Base-by-base conservation (phyloP, 1,284 basidiomycete species). In the Cryptococcus sp. region DNA sequence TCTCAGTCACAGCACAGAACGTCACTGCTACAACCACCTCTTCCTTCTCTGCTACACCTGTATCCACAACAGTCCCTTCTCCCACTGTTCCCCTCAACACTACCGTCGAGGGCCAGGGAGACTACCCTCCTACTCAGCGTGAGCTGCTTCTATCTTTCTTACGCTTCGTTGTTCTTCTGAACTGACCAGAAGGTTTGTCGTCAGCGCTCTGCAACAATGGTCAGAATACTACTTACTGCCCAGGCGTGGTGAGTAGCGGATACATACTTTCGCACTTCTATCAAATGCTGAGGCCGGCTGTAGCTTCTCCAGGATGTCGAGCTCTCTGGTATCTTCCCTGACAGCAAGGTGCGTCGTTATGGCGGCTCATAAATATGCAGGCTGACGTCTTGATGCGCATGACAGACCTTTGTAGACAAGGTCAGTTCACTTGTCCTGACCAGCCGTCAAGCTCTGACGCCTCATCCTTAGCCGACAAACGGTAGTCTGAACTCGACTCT, bases 231-330 rank as follows among this genome's bases (percentile, higher is more conserved):
- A 89, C 92, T 37, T 93, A 89, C 78, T 93, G 91, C 74, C 83
- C 90, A 0, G 90, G 89, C 23, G 60, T 81, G 48, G 90, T 91
- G 70, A 63, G 87, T 82, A 29, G 39, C 39, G 2, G 13, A 41
- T 19, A 25, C 45, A 10, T 41, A 49, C 19, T 10, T 25, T 49
- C 20, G 17, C 50, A 29, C n/a, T n/a, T n/a, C n/a, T n/a, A 15
- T 10, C 46, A 45, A 17, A 58, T 59, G 6, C 34, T 48, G 11
- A 29, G 22, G 6, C 37, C 13, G 23, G 25, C 25, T 15, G 34
- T 48, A 91, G 88, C 72, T 93, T 6, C 80, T 94, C 34, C 91
- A 93, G 83, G 88, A 90, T 1, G 87, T 95, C 56, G 88, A 93
- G 77, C 67, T 95, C 46, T 87, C 91, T 0, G 74, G 83, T 26